A percentile compares a stretch with the other conserved stretches of the same genome.
Evolutionary conservation across 2,329 filamentous ascomycete genomes (phyloP).

Genomic region (Akanthomyces dipterigenus): DNA sequence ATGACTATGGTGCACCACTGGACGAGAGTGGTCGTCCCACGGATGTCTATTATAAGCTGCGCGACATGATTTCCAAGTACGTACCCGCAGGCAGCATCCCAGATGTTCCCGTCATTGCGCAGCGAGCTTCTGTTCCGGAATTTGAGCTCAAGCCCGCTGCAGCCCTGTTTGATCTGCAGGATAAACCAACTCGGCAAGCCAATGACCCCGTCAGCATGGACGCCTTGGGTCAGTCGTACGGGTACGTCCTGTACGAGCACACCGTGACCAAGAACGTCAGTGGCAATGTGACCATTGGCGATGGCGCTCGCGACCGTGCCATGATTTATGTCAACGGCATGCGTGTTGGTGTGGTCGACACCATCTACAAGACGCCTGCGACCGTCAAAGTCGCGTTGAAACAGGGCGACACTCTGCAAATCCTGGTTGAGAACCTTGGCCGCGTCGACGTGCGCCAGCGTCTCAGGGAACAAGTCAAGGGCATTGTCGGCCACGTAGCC

Average conservation of each 20-base stretch:
- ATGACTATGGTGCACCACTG: conserved; percentile 44
- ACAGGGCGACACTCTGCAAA: conserved; percentile 32
- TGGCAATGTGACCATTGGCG: conserved; percentile 34
- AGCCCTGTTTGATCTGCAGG: conserved; percentile 30
- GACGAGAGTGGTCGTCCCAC: conserved; percentile 42
- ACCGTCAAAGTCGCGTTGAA: conserved; percentile 31
- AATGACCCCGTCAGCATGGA: conserved; percentile 37
- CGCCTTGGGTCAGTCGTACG: conserved; percentile 35
- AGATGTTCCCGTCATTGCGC: conserved; percentile 26
- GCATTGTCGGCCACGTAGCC: conserved; percentile 36
- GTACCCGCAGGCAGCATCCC: conserved; percentile 30
- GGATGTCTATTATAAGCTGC: conserved; percentile 34
- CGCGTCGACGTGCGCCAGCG: conserved; percentile 38
- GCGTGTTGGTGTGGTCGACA: conserved; percentile 39
- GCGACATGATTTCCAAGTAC: conserved; percentile 32
- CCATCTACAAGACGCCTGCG: conserved; percentile 32
- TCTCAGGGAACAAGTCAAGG: conserved; percentile 39
- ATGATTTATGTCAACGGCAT: conserved; percentile 40
- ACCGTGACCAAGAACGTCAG: conserved; percentile 18
- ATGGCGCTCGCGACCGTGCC: conserved; percentile 38
- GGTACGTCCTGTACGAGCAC: conserved; percentile 38
- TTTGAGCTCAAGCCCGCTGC: conserved; percentile 31
- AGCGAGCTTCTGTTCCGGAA: conserved; percentile 26
- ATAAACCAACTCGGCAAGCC: conserved; percentile 19
- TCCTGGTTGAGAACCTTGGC: conserved; percentile 45